Evolutionary conservation across 1,284 basidiomycete genomes (phyloP).

Genomic region (Microbotryum lychnidis-dioicae): DNA sequence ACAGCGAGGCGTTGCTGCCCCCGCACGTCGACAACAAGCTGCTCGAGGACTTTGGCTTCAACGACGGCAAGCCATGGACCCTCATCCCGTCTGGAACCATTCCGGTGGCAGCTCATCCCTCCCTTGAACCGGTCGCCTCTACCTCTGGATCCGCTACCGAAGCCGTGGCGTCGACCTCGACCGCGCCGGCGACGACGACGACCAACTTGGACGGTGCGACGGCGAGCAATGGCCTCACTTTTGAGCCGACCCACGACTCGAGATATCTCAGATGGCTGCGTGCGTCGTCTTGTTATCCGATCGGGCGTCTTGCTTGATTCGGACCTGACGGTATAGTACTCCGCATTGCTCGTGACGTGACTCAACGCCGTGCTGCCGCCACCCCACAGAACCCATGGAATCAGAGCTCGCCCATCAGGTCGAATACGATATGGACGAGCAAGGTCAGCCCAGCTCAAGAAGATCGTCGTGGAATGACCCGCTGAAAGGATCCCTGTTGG

Average conservation of each 20-base stretch:
- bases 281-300: not conserved
- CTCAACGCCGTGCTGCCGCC: not conserved
- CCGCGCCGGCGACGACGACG: not conserved
- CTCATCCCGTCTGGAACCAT: too few species aligned
- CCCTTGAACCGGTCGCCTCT: too few species aligned
- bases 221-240: too few species aligned
- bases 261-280: slow-evolving; percentile 26
- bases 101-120: too few species aligned
- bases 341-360: too few species aligned
- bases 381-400: slow-evolving; percentile 72
- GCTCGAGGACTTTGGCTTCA: slow-evolving; percentile 22
- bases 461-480: too few species aligned
- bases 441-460: slow-evolving; percentile 52
- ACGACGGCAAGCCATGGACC: slow-evolving; percentile 15
- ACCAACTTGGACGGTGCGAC: not conserved
- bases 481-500: too few species aligned
- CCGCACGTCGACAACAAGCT: slow-evolving; percentile 5
- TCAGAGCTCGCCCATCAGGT: slow-evolving; percentile 84
- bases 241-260: not conserved
- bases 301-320: too few species aligned
- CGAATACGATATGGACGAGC: slow-evolving; percentile 99
- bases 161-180: not conserved
- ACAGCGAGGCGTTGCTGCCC: not conserved
- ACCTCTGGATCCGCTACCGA: too few species aligned
- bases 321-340: too few species aligned